Evolutionary conservation across 345 rosid species (phyloP).

Genomic region (Anastatica hierochuntica): DNA sequence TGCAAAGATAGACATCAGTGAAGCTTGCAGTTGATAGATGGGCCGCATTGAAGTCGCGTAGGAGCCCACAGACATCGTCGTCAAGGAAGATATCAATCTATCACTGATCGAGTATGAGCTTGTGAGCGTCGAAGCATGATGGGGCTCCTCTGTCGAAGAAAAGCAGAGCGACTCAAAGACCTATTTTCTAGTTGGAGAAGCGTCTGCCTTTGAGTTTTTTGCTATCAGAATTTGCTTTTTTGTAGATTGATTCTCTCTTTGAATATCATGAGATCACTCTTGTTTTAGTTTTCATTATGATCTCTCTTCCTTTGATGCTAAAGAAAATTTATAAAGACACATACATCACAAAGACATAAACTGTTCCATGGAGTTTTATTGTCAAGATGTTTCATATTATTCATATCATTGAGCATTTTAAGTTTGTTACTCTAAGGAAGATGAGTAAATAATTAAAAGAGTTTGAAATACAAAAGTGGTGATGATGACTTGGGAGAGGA

Average conservation of each 20-base stretch:
- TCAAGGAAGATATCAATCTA: conserved; percentile 75
- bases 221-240: conserved; percentile 14
- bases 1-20: conserved; percentile 74
- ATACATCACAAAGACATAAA: no score
- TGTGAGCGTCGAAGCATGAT: conserved; percentile 43
- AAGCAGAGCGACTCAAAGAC: conserved; percentile 4
- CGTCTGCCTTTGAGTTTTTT: conserved; percentile 16
- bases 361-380: background rate
- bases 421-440: background rate
- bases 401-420: no score
- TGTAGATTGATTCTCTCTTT: conserved; percentile 10
- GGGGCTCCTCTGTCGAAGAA: background rate
- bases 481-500: background rate
- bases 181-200: conserved; percentile 1
- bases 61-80: conserved; percentile 42
- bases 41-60: conserved; percentile 47
- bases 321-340: background rate
- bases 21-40: conserved; percentile 71
- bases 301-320: background rate
- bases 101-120: conserved; percentile 67
- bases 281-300: background rate
- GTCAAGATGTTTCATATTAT: no score
- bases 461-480: background rate
- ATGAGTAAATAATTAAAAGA: background rate
- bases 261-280: conserved; percentile 7